phyloP scores from a whole-genome alignment of 2,329 filamentous ascomycete genomes.

The Leptographium wingfieldii region DNA sequence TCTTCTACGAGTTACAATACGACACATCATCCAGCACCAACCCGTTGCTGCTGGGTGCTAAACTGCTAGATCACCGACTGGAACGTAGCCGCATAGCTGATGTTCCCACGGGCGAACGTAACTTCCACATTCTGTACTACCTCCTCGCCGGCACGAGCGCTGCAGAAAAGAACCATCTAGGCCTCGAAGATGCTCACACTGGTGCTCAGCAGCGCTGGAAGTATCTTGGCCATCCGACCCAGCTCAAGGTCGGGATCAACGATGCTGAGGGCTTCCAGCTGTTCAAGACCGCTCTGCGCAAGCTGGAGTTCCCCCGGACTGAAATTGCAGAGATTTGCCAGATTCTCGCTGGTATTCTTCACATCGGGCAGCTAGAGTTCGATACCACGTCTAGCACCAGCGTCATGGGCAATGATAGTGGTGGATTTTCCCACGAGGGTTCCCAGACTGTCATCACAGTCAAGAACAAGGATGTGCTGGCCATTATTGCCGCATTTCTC shows the following conservation, averaged over 20 bases:
- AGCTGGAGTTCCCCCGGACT: constrained; percentile 82
- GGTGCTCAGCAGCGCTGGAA: constrained; percentile 71
- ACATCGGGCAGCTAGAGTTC: constrained; percentile 95
- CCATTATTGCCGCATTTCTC: constrained; percentile 84
- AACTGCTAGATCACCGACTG: constrained; percentile 83
- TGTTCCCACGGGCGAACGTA: constrained; percentile 89
- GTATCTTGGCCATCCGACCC: constrained; percentile 90
- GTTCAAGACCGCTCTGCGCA: constrained; percentile 90
- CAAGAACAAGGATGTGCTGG: constrained; percentile 83
- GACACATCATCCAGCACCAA: constrained; percentile 76
- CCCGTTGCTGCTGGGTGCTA: constrained; percentile 83
- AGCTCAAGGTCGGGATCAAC: constrained; percentile 94
- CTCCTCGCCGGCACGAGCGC: constrained; percentile 81
- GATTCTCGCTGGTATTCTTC: constrained; percentile 83
- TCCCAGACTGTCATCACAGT: constrained; percentile 75
- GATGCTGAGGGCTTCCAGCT: constrained; percentile 92
- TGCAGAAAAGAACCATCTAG: constrained; percentile 79
- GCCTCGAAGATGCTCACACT: constrained; percentile 38
- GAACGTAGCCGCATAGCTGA: constrained; percentile 84
- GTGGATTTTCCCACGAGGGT: constrained; percentile 91
- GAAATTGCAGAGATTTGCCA: constrained; percentile 98
- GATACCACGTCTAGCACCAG: constrained; percentile 69
- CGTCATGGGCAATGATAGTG: constrained; percentile 75
- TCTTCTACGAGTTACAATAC: constrained; percentile 95
- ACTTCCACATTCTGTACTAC: constrained; percentile 94